Percentiles rank a stretch among this genome's conserved stretches.
These are phyloP conservation scores for Geosmithia putterillii DNA, from an alignment of 2,329 filamentous ascomycete genomes.

Conservation along the genomic window DNA sequence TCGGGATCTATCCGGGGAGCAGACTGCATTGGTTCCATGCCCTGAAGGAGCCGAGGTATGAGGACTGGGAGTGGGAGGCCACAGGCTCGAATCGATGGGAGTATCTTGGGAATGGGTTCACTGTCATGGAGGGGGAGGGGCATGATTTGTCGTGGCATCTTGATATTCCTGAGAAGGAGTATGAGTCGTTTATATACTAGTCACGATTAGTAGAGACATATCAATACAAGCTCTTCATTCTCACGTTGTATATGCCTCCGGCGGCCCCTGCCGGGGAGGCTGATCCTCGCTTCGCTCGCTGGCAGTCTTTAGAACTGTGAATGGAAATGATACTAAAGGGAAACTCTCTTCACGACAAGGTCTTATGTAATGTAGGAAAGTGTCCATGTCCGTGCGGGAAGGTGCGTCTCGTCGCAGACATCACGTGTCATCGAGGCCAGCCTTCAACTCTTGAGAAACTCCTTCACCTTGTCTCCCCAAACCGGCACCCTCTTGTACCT, in stretches of 20 bases:
- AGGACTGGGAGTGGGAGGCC: slow-evolving; percentile 43
- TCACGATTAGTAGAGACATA: too few relatives aligned
- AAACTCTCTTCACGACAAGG: too few relatives aligned
- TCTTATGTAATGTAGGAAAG: too few relatives aligned
- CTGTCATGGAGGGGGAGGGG: slow-evolving; percentile 38
- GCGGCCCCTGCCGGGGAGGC: too few relatives aligned
- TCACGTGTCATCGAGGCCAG: too few relatives aligned
- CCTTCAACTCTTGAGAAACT: not conserved
- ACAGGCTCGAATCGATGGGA: slow-evolving; percentile 47
- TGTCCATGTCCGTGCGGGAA: too few relatives aligned
- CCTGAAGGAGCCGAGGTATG: slow-evolving; percentile 38
- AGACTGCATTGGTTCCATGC: slow-evolving; percentile 35
- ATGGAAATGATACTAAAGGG: too few relatives aligned
- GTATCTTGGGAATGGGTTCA: slow-evolving; percentile 42
- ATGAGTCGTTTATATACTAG: not conserved
- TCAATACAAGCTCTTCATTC: too few relatives aligned
- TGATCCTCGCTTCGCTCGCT: too few relatives aligned
- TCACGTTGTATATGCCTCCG: too few relatives aligned
- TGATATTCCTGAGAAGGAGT: not conserved
- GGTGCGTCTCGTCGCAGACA: too few relatives aligned
- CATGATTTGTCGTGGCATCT: slow-evolving; percentile 1
- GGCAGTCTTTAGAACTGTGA: too few relatives aligned
- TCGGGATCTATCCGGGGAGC: slow-evolving; percentile 33
- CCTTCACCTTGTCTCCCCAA: not conserved
- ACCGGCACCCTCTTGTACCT: not conserved